A percentile compares a stretch with the other conserved stretches of the same genome.
These are phyloP conservation scores for Lanmaoa pseudosensibilis DNA, from an alignment of 768 basidiomycete species.

Conservation along the genomic window DNA sequence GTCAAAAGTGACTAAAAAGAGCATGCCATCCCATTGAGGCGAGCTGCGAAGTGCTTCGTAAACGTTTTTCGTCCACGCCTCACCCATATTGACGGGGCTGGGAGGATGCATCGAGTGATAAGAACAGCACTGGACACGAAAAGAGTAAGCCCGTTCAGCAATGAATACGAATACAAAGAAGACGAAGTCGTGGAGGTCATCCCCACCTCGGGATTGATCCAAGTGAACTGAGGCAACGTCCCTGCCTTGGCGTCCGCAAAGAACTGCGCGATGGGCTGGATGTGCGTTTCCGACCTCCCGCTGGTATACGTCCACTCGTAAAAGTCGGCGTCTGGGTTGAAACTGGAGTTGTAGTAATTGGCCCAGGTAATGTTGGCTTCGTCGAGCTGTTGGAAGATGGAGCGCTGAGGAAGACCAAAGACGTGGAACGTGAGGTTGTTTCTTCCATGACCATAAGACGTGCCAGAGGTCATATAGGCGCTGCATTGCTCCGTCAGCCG, in stretches of 20 bases:
- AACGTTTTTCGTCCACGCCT: conserved; percentile 23
- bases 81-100: conserved; percentile 27
- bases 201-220: conserved; percentile 29
- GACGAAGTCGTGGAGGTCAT: background rate
- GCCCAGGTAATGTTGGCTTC: conserved; percentile 25
- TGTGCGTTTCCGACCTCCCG: conserved; percentile 17
- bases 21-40: conserved; percentile 21
- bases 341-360: conserved; percentile 31
- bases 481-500: background rate
- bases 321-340: conserved; percentile 26
- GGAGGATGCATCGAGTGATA: conserved; percentile 31
- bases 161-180: background rate
- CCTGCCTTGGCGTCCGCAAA: conserved; percentile 24
- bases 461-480: conserved; percentile 29
- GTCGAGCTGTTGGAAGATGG: conserved; percentile 30
- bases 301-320: conserved; percentile 21
- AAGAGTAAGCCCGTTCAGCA: background rate
- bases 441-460: conserved; percentile 25
- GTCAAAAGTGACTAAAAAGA: conserved; percentile 29
- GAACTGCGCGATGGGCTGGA: conserved; percentile 17
- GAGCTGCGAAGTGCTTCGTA: conserved; percentile 27
- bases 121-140: conserved; percentile 16
- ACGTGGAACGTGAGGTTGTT: conserved; percentile 15
- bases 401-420: conserved; percentile 27
- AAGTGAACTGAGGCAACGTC: conserved; percentile 26